Evolutionary conservation across 805 yeast species (phyloP), one percentile per base, ranked within the genome.

Genomic region (Suhomyces pyralidae): DNA sequence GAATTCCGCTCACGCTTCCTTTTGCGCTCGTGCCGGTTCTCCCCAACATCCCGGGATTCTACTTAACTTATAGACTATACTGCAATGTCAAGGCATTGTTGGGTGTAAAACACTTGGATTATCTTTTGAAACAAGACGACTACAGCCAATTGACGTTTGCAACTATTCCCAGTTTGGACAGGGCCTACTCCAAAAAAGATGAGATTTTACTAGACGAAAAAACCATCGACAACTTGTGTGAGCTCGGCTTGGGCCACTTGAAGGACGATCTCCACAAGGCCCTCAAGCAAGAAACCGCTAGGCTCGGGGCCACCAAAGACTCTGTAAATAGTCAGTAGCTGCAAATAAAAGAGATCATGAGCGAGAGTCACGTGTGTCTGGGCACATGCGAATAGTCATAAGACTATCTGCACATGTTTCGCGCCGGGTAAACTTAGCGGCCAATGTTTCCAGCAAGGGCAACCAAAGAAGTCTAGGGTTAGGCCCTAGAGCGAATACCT

Each of bases 31-130:
- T 93, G 0, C 98, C 98, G 0, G 76, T 92, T n/a, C 66, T 91
- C 3, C 98, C 98, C 19, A 92, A 92, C 61, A 81, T 92, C 19
- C 98, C 98, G 0, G 97, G 97, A 0, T 87, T 93, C 63, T 93
- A 90, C 62, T 69, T 92, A 43, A 77, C 87, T 2, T 92, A 87
- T 65, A 77, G 98, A 55, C 77, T 87, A 17, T 92, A 90, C 71
- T 90, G 97, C 65, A 90, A 93, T 66, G 78, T 85, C 64, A 87
- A 86, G 60, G 97, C 97, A 0, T 73, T 79, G 55, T 66, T 81
- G 42, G 97, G 97, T 0, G 87, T 89, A 5, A 73, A 77, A 56
- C 94, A 90, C 63, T 69, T 92, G 55, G 69, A 77, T 32, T 79
- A 78, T 49, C 71, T 92, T 51, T 63, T 84, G n/a, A 74, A 77